These are phyloP conservation scores for Alternaria novae-zelandiae DNA, from an alignment of 2,329 filamentous ascomycete species.

Conservation along the genomic window DNA sequence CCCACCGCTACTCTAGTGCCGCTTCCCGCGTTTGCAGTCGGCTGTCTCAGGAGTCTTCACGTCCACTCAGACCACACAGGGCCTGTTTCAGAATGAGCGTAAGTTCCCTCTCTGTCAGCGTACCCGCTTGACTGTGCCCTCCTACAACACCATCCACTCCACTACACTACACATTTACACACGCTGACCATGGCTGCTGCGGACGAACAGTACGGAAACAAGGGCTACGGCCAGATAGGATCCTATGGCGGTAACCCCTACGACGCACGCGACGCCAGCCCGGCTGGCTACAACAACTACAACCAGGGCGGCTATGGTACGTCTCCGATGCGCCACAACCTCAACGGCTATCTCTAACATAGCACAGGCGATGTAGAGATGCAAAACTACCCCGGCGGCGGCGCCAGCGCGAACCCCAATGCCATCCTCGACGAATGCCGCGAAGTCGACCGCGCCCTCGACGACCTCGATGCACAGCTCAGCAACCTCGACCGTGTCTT, in stretches of 20 bases:
- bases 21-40: conserved; percentile 21
- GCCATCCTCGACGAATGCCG: conserved; percentile 84
- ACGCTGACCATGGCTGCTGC: conserved; percentile 27
- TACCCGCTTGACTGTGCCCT: conserved; percentile 11
- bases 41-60: conserved; percentile 46
- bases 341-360: conserved; percentile 25
- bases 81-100: conserved; percentile 51
- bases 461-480: conserved; percentile 74
- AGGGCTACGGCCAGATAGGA: conserved; percentile 50
- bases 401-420: conserved; percentile 63
- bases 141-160: conserved; percentile 10
- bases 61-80: conserved; percentile 39
- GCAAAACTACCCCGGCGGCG: conserved; percentile 60
- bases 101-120: conserved; percentile 29
- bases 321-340: conserved; percentile 38
- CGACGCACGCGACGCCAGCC: conserved; percentile 46
- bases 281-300: conserved; percentile 62
- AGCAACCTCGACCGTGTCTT: conserved; percentile 75
- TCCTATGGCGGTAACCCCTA: conserved; percentile 54
- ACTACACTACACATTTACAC: conserved; percentile 5
- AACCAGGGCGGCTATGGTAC: conserved; percentile 44
- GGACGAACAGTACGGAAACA: conserved; percentile 50
- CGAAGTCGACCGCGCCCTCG: conserved; percentile 78
- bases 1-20: conserved; percentile 9
- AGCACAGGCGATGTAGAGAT: conserved; percentile 66